Conservation (phyloP, 108 stramenopile genomes). For the Nitzschia palea region DNA sequence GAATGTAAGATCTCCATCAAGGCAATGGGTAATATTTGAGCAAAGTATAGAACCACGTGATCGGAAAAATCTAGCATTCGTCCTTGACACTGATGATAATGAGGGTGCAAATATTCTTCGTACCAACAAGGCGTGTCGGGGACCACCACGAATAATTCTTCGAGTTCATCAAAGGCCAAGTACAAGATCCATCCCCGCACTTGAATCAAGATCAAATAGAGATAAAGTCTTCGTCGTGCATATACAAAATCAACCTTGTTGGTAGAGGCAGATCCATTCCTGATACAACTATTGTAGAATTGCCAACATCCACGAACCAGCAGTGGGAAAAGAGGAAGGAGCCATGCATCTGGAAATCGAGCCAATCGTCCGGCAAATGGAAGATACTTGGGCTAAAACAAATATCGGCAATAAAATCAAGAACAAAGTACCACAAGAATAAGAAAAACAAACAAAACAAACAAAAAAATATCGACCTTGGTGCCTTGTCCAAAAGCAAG, state of each 20-base stretch:
- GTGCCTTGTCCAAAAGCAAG: not conserved
- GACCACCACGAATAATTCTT: constrained; percentile 45
- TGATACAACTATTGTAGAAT: not conserved
- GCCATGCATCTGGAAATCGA: constrained; percentile 70
- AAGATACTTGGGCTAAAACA: constrained; percentile 23
- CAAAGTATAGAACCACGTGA: constrained; percentile 84
- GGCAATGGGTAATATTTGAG: constrained; percentile 70
- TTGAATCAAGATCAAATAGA: constrained; percentile 64
- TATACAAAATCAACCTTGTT: constrained; percentile 39
- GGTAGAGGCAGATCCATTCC: constrained; percentile 50
- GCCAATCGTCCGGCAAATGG: constrained; percentile 59
- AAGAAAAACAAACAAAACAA: not conserved
- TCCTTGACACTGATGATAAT: constrained; percentile 55
- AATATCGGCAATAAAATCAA: not conserved
- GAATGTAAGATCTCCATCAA: constrained; percentile 60
- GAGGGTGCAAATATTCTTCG: constrained; percentile 40
- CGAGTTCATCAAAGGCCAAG: constrained; percentile 56
- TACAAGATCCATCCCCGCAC: constrained; percentile 72
- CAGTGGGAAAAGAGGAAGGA: constrained; percentile 77
- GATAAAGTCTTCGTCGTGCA: constrained; percentile 37
- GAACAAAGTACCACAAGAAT: not conserved
- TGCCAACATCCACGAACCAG: constrained; percentile 42
- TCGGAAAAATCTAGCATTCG: constrained; percentile 81
- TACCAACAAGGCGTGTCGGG: constrained; percentile 63
- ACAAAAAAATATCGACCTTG: no score